Conservation (phyloP, 2,329 filamentous ascomycete genomes). For the Colletotrichum zoysiae region DNA sequence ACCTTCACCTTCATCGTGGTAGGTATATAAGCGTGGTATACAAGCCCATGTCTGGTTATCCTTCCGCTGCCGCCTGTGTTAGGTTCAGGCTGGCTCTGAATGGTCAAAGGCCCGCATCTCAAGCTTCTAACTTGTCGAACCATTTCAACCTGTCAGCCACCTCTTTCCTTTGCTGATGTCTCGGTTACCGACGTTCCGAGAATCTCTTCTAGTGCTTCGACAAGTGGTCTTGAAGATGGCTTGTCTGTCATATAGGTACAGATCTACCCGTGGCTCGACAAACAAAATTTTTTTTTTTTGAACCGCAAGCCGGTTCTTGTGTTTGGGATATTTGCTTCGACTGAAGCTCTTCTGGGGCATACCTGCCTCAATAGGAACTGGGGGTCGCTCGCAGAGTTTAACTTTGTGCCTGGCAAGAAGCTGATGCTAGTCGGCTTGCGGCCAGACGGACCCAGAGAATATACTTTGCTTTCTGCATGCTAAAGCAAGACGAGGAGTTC, state of each 20-base stretch:
- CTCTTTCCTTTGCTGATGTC: neutral
- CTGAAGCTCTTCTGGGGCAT: neutral
- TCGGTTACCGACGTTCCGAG: too few relatives aligned
- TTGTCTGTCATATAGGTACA: too few relatives aligned
- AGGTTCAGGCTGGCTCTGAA: neutral
- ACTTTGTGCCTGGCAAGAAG: neutral
- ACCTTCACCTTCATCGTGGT: slow-evolving; percentile 14
- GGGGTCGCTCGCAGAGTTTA: neutral
- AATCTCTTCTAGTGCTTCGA: neutral
- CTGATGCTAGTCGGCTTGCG: neutral
- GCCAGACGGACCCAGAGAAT: neutral
- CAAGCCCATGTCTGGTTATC: neutral
- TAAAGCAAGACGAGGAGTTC: neutral
- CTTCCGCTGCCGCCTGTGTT: neutral
- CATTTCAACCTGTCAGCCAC: neutral
- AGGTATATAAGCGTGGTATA: slow-evolving; percentile 1
- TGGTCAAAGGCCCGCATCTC: neutral
- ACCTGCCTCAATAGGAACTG: too few relatives aligned
- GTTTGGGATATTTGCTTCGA: neutral
- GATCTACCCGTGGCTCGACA: neutral
- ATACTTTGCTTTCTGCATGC: too few relatives aligned
- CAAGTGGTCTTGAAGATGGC: neutral
- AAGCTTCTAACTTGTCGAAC: neutral
- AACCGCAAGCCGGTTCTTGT: too few relatives aligned
- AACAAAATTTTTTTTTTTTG: too few relatives aligned